Evolutionary conservation across 2,329 filamentous ascomycete genomes (phyloP), one percentile per base, ranked within the genome.

Genomic region (Xylaria sp.): DNA sequence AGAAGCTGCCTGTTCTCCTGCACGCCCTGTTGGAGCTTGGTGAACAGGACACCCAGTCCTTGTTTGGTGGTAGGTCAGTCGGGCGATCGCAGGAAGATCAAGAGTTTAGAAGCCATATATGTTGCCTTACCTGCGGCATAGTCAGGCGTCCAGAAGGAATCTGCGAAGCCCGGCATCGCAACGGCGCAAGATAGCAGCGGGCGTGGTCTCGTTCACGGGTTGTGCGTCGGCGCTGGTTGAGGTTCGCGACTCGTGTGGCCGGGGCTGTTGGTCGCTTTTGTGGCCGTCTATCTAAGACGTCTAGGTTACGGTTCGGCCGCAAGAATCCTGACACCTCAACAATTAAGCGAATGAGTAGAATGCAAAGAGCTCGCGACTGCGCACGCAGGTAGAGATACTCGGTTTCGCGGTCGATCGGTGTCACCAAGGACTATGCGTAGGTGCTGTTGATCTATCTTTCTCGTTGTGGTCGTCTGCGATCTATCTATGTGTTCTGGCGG

Each of bases 71-170:
- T 9, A 36, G 7, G 70, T 76, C 63, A 75, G 70, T 54, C 8
- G 53, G n/a, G 21, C 24, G 19, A 56, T 58, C 56, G 45, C 56
- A 19, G 47, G 53, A 47, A 42, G 62, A n/a, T 3, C 11, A 51
- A 50, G 55, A 21, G n/a, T 58, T 55, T 9, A 51, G 24, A 27
- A 30, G 51, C 27, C 30, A 32, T 14, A n/a, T 32, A 2, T 34
- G 3, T 62, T 47, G 68, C 78, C 87, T 80, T 83, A 92, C 92
- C 94, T 85, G 93, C 94, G 79, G 95, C 95, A 86, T 98, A 98
- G 87, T 99, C 96, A 79, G 89, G 89, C 70, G 96, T 97, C 96
- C 96, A 99, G 84, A 99, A 98, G 59, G 94, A 97, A 83, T 95
- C 93, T 75, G 94, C 90, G 82, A 99, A 98, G 76, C 93, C 89